Conservation (phyloP, 768 basidiomycete genomes). For the Phaeotremella fagi region DNA sequence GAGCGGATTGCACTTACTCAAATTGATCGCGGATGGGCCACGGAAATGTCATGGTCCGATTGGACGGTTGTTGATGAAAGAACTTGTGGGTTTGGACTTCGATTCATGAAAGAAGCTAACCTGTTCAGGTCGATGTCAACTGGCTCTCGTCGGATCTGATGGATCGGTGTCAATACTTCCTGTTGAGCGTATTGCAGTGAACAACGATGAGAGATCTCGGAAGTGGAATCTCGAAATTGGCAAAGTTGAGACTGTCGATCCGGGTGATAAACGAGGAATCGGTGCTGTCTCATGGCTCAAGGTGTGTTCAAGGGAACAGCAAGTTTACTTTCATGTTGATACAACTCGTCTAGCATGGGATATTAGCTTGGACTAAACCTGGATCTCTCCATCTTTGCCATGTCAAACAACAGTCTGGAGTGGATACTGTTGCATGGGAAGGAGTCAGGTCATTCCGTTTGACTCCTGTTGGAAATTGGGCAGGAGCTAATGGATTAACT, state of each 20-base stretch:
- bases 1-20: background rate
- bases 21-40: conserved; percentile 13
- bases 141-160: too few relatives aligned
- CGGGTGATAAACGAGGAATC: conserved; percentile 19
- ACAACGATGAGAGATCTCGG: background rate
- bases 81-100: conserved; percentile 15
- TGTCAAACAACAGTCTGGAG: background rate
- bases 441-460: conserved; percentile 13
- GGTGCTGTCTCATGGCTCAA: conserved; percentile 23
- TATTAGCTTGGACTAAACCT: conserved; percentile 32
- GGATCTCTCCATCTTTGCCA: conserved; percentile 31
- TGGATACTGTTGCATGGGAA: conserved; percentile 15
- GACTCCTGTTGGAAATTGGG: conserved; percentile 33
- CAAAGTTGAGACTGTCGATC: conserved; percentile 1
- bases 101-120: conserved; percentile 8
- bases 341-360: conserved; percentile 3
- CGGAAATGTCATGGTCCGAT: conserved; percentile 26
- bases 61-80: conserved; percentile 14
- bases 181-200: conserved; percentile 4
- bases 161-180: conserved; percentile 14
- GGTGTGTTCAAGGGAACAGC: too few relatives aligned
- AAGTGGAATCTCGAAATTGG: conserved; percentile 9
- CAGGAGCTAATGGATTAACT: conserved; percentile 28
- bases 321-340: too few relatives aligned
- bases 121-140: conserved; percentile 19